A percentile compares a stretch with the other conserved stretches of the same genome.
phyloP scores from a whole-genome alignment of 352 stramenopile genomes.

The Pythium phragmitis region DNA sequence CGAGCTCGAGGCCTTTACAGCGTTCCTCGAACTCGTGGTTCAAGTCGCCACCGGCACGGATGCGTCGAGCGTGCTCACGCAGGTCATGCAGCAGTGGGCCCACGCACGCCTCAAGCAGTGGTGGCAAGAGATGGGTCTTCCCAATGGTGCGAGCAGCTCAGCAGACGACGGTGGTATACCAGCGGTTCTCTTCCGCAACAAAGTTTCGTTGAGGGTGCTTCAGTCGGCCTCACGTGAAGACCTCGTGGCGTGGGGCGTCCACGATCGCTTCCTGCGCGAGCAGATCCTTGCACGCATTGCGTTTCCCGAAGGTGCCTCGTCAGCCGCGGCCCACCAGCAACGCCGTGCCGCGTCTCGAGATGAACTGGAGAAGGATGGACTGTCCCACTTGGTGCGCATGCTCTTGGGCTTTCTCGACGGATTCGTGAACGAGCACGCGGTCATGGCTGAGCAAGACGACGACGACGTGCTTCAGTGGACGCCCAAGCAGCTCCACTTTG shows the following conservation, averaged over 20 bases:
- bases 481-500: slow-evolving; percentile 42
- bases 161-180: slow-evolving; percentile 36
- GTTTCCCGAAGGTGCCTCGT: slow-evolving; percentile 22
- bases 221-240: slow-evolving; percentile 61
- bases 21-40: slow-evolving; percentile 58
- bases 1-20: slow-evolving; percentile 46
- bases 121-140: slow-evolving; percentile 44
- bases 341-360: slow-evolving; percentile 19
- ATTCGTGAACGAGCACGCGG: slow-evolving; percentile 44
- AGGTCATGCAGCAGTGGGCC: slow-evolving; percentile 38
- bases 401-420: slow-evolving; percentile 51
- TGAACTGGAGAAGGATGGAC: slow-evolving; percentile 39
- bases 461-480: slow-evolving; percentile 30
- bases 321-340: slow-evolving; percentile 17
- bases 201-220: slow-evolving; percentile 46
- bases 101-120: slow-evolving; percentile 54
- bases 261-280: slow-evolving; percentile 50
- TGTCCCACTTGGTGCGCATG: slow-evolving; percentile 50
- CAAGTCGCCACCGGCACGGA: slow-evolving; percentile 32
- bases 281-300: slow-evolving; percentile 44
- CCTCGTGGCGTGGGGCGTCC: slow-evolving; percentile 65
- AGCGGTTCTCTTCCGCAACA: slow-evolving; percentile 36
- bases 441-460: slow-evolving; percentile 19
- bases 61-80: slow-evolving; percentile 14
- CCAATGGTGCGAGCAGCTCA: slow-evolving; percentile 17